Base-by-base conservation (phyloP, 2,329 filamentous ascomycete species). In the Aureobasidium sp. region DNA sequence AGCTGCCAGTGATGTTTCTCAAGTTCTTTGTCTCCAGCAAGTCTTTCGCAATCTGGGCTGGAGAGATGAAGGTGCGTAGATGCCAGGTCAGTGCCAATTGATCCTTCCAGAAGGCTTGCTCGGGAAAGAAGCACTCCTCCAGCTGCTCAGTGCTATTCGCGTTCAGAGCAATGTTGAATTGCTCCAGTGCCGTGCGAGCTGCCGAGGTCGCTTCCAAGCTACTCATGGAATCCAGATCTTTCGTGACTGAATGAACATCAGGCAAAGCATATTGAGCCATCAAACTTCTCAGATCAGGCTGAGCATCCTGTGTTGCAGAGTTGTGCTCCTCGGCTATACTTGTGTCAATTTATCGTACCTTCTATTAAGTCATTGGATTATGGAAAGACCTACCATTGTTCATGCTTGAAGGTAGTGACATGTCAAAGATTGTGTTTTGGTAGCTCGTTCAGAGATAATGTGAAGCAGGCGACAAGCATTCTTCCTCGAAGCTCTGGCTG, bases 21-120 rank as follows among this genome's bases (percentile, higher is more conserved):
- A 54, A 34, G 7, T 7, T 29, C 34, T 27, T 29, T 7, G 50
- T 54, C 30, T 54, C 50, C 50, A 54, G 25, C 29, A 54, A 39
- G 5, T 10, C 16, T 16, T 16, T 16, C 13, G 50, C 34, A n/a
- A 54, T 30, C 10, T 34, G n/a, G 27, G 34, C 50, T 25, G 34
- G 50, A 8, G 50, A 27, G 7, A 39, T 54, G 50, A 54, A 39
- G 8, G 50, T 54, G 21, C 50, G 50, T 29, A 54, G 16, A 30
- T 54, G 50, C 21, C 32, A 54, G n/a, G 50, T 54, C 10, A 54
- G 13, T 42, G 50, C 50, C 27, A 54, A 21, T 21, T 54, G 25
- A 36, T 54, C 50, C 36, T 54, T 54, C 50, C 36, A 54, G 25
- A 54, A 54, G 7, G 50, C n/a, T 29, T 54, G 50, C 32, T 54